Evolutionary conservation across 352 stramenopile species (phyloP).

Genomic region (Pythium utonaiense): DNA sequence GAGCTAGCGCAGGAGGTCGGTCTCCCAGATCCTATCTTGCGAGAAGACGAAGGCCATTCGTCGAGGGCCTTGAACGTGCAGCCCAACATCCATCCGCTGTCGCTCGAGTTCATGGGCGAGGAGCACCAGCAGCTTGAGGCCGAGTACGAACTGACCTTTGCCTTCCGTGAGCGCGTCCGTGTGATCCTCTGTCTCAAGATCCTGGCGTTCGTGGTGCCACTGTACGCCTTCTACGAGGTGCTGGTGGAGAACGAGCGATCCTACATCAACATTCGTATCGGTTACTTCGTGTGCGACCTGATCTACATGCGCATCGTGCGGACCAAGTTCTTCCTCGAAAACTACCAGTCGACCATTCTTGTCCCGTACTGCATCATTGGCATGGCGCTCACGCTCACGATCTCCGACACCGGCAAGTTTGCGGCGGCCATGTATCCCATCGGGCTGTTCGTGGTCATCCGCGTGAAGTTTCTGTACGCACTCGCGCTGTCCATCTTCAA

Average conservation of each 20-base stretch:
- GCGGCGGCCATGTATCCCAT: constrained; percentile 77
- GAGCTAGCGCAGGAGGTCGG: constrained; percentile 77
- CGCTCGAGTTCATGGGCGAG: constrained; percentile 83
- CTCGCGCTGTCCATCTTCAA: constrained; percentile 76
- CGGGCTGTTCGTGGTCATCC: constrained; percentile 76
- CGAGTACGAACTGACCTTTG: constrained; percentile 76
- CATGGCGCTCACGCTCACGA: constrained; percentile 78
- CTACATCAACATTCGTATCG: constrained; percentile 63
- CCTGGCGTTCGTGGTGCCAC: constrained; percentile 58
- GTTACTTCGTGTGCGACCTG: constrained; percentile 69
- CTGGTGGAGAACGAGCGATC: constrained; percentile 54
- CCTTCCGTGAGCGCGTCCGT: constrained; percentile 56
- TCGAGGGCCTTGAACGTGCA: constrained; percentile 60
- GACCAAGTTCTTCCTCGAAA: constrained; percentile 65
- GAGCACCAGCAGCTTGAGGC: constrained; percentile 70
- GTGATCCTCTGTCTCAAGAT: constrained; percentile 75
- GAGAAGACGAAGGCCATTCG: constrained; percentile 69
- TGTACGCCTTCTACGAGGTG: constrained; percentile 72
- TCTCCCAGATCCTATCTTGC: constrained; percentile 48
- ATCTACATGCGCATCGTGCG: constrained; percentile 64
- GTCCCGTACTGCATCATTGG: constrained; percentile 62
- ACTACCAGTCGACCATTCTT: constrained; percentile 76
- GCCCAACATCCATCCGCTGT: constrained; percentile 68
- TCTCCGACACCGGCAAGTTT: constrained; percentile 83
- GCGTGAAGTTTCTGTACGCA: constrained; percentile 83